phyloP scores from a whole-genome alignment of 306 rosid species.

The Sechiopsis laciniata region DNA sequence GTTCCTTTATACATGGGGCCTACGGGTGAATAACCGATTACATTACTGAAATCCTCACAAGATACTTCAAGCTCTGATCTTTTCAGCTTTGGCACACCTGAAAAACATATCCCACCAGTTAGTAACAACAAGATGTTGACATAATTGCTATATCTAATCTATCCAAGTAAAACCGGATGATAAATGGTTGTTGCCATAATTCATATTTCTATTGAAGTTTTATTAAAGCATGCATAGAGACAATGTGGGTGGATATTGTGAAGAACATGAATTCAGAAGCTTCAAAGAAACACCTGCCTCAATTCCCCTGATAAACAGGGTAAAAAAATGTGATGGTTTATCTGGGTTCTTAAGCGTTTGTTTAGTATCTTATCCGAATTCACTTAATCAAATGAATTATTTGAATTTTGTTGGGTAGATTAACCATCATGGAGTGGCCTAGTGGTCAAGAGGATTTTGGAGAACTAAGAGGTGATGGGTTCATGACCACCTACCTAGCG shows the following conservation, averaged over 20 bases:
- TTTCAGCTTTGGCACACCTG: slow-evolving; percentile 90
- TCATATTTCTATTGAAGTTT: not conserved
- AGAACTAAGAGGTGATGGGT: no score
- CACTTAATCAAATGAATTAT: not conserved
- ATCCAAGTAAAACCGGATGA: not conserved
- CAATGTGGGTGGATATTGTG: not conserved
- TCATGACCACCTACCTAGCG: no score
- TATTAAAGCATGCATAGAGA: not conserved
- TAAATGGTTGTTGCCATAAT: not conserved
- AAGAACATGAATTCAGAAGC: not conserved
- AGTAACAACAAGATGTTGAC: not conserved
- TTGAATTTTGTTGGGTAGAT: no score
- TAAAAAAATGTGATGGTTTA: not conserved
- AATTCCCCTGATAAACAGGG: no score
- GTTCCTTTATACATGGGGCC: slow-evolving; percentile 92
- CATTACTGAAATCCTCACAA: slow-evolving; percentile 96
- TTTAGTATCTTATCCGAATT: not conserved
- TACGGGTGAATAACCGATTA: slow-evolving; percentile 59
- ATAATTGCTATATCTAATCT: not conserved
- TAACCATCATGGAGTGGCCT: no score
- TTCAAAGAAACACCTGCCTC: no score
- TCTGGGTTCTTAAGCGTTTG: not conserved
- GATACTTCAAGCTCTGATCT: slow-evolving; percentile 84
- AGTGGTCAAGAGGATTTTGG: no score
- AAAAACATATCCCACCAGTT: slow-evolving; percentile 8